These are phyloP conservation scores for Pisolithus marmoratus DNA, from an alignment of 768 basidiomycete genomes.

Conservation along the genomic window DNA sequence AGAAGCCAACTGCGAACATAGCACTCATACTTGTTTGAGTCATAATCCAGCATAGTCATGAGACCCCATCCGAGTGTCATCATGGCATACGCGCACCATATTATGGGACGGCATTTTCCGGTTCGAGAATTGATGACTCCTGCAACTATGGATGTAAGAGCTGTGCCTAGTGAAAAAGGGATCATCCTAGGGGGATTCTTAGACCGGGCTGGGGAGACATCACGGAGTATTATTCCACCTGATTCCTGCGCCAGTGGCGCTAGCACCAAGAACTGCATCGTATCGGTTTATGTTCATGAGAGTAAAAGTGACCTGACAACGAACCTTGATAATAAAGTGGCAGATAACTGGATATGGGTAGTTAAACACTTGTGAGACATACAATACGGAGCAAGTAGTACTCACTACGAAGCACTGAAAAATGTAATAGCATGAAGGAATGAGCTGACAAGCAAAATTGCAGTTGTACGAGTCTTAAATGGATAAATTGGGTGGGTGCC, in stretches of 20 bases:
- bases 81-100: slow-evolving; percentile 56
- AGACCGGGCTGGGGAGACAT: background rate
- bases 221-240: slow-evolving; percentile 34
- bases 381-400: background rate
- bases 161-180: slow-evolving; percentile 59
- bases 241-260: slow-evolving; percentile 65
- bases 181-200: slow-evolving; percentile 49
- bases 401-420: slow-evolving; percentile 39
- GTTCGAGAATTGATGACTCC: slow-evolving; percentile 55
- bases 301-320: background rate
- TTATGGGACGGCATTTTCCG: slow-evolving; percentile 52
- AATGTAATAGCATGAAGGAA: slow-evolving; percentile 64
- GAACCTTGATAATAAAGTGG: slow-evolving; percentile 67
- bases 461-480: slow-evolving; percentile 68
- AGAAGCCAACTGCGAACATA: background rate
- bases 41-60: slow-evolving; percentile 61
- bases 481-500: background rate
- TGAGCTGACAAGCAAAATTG: slow-evolving; percentile 47
- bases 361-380: background rate
- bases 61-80: slow-evolving; percentile 65
- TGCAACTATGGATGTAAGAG: slow-evolving; percentile 47
- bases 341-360: slow-evolving; percentile 40
- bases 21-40: slow-evolving; percentile 41
- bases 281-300: slow-evolving; percentile 4
- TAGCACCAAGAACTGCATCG: slow-evolving; percentile 53